Evolutionary conservation across 129 eudicot genomes (phyloP).

Genomic region (Lactuca saligna): DNA sequence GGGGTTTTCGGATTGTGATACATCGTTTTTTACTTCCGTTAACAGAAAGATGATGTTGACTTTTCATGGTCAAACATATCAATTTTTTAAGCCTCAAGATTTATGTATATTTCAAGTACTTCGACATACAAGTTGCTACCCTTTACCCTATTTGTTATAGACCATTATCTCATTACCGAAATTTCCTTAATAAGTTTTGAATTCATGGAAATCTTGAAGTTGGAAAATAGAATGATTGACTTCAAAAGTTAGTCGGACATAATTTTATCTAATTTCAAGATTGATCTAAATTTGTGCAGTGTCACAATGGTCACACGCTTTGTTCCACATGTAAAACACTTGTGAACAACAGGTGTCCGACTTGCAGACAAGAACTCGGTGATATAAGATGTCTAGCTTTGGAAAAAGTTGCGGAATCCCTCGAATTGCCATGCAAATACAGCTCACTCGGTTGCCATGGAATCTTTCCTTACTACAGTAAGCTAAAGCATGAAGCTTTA

Average conservation of each 20-base stretch:
- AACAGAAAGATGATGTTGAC: not conserved
- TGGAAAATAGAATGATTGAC: not conserved
- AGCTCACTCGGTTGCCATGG: not conserved
- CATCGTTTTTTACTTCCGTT: not conserved
- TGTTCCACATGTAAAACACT: slow-evolving; percentile 1
- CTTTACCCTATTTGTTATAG: too few species aligned
- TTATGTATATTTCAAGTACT: not conserved
- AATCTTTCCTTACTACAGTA: not conserved
- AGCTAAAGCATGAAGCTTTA: not conserved
- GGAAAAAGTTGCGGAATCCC: not conserved
- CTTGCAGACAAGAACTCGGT: not conserved
- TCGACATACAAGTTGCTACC: not conserved
- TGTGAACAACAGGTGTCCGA: not conserved
- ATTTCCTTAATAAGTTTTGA: too few species aligned
- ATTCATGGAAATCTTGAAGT: too few species aligned
- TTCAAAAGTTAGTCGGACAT: too few species aligned
- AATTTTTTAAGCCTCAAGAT: not conserved
- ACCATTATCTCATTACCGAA: too few species aligned
- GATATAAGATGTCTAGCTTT: slow-evolving; percentile 12
- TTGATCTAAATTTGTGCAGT: slow-evolving; percentile 33
- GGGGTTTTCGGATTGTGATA: not conserved
- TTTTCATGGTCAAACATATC: not conserved
- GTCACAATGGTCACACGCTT: slow-evolving; percentile 13
- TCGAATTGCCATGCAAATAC: not conserved
- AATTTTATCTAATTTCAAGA: not conserved